Base-by-base conservation (phyloP, 176 grass and related monocot genomes). In the Oryza nivara region DNA sequence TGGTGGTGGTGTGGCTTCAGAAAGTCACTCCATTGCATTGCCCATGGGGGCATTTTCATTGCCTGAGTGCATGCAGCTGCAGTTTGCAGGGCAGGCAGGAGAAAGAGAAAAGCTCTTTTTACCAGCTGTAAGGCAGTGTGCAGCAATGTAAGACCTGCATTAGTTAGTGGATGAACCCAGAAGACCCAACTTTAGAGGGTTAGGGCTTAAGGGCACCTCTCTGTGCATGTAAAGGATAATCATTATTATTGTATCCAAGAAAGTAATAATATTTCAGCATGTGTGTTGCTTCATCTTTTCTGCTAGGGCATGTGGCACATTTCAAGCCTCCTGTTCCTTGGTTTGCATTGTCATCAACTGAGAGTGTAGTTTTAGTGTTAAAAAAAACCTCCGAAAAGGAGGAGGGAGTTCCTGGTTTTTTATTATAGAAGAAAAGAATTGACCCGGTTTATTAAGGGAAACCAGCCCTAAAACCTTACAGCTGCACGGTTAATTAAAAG, bases 171-270 rank as follows among this genome's bases (percentile, higher is more conserved):
- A 76, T 91, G 89, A 91, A 47, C 51, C 70, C 81, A 87, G 65
- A 91, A 84, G 89, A 91, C 81, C 81, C 89, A 84, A 70, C 89
- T 87, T 91, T 91, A 80, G 85, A 43, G 89, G 84, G 83, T 83
- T 87, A 83, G 75, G 88, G 75, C n/a, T 80, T 87, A 80, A 65
- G 51, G 63, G 30, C 22, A 46, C 3, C 3, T 23, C 7, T n/a
- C 8, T 63, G 44, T 84, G 65, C 69, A 80, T 87, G 75, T 64
- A 91, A 91, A 91, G 76, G 89, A 84, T 87, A 65, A 65, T 22
- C 44, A 81, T 84, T 70, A 90, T 87, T 84, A 84, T 80, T 84
- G 49, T 70, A 72, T 90, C 71, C 76, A 76, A 56, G 70, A 75
- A 70, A 80, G 68, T 63, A 68, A 65, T 75, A 68, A 80, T 87